Conservation (phyloP, 1,139 yeast species). For the Dujonia santamariae region DNA sequence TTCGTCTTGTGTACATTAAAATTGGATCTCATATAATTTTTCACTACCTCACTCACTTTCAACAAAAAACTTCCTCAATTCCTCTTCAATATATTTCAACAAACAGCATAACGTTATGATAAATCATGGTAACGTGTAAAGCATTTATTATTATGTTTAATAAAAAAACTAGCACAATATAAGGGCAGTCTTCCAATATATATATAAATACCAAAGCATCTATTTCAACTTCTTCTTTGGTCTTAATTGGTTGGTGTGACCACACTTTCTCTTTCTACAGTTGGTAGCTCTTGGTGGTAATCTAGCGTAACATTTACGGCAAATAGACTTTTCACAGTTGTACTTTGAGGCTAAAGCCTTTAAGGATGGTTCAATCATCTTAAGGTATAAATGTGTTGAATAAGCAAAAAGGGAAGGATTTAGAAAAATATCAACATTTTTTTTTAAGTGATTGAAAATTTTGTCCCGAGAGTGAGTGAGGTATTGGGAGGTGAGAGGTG, state of each 20-base stretch:
- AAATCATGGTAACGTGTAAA: constrained; percentile 9
- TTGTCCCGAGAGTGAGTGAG: constrained; percentile 5
- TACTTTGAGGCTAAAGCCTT: constrained; percentile 98
- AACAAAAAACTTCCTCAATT: no score
- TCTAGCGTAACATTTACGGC: constrained; percentile 99
- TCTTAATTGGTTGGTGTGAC: constrained; percentile 99
- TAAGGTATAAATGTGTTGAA: constrained; percentile 15
- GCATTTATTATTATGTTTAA: constrained; percentile 9
- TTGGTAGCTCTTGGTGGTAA: constrained; percentile 99
- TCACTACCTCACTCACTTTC: no score
- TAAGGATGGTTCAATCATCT: constrained; percentile 97
- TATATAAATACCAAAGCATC: constrained; percentile 40
- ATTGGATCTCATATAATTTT: no score
- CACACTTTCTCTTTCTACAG: constrained; percentile 99
- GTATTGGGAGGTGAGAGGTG: constrained; percentile 3
- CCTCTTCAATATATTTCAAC: no score
- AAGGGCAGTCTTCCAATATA: constrained; percentile 5
- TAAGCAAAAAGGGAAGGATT: constrained; percentile 1
- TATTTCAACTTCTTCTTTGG: constrained; percentile 99
- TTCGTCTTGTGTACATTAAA: no score
- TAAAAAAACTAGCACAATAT: constrained; percentile 5
- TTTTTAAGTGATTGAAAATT: constrained; percentile 4
- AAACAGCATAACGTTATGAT: no score
- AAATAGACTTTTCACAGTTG: constrained; percentile 99
- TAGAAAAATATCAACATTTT: no score